Conservation (phyloP, 1,284 basidiomycete genomes). For the Pascua guehoae region DNA sequence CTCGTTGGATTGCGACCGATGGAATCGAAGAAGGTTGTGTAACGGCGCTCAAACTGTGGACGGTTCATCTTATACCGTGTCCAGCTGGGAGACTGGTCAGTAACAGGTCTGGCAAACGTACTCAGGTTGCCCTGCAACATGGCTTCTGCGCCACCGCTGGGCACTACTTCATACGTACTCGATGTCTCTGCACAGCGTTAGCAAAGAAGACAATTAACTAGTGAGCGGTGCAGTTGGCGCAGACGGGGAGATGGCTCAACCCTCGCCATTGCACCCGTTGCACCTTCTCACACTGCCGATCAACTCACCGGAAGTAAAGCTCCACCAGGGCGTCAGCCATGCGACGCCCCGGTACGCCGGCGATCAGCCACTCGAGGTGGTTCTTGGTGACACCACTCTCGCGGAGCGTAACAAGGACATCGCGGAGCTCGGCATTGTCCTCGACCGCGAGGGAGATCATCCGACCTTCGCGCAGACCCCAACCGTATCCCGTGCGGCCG, state of each 20-base stretch:
- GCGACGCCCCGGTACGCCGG: constrained; percentile 45
- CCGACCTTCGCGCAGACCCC: constrained; percentile 44
- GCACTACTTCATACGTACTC: constrained; percentile 9
- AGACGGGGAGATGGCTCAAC: neutral
- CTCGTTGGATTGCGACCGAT: constrained; percentile 43
- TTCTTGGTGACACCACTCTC: constrained; percentile 49
- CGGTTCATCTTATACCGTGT: constrained; percentile 52
- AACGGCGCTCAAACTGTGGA: constrained; percentile 45
- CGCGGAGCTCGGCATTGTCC: constrained; percentile 42
- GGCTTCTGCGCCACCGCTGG: no score
- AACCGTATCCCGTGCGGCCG: constrained; percentile 39
- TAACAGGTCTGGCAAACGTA: neutral
- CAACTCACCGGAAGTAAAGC: constrained; percentile 44
- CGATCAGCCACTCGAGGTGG: constrained; percentile 47
- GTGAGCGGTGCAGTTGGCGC: no score
- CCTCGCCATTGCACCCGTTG: no score
- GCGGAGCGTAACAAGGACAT: constrained; percentile 44
- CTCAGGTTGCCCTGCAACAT: neutral
- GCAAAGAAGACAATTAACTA: neutral
- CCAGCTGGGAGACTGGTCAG: constrained; percentile 39
- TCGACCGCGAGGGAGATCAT: constrained; percentile 37
- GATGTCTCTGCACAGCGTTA: constrained; percentile 12
- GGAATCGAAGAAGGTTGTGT: constrained; percentile 46
- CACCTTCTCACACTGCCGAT: no score
- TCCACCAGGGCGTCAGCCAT: constrained; percentile 49